These are phyloP conservation scores for Gloeostereum incarnatum DNA, from an alignment of 768 basidiomycete genomes.

Conservation along the genomic window DNA sequence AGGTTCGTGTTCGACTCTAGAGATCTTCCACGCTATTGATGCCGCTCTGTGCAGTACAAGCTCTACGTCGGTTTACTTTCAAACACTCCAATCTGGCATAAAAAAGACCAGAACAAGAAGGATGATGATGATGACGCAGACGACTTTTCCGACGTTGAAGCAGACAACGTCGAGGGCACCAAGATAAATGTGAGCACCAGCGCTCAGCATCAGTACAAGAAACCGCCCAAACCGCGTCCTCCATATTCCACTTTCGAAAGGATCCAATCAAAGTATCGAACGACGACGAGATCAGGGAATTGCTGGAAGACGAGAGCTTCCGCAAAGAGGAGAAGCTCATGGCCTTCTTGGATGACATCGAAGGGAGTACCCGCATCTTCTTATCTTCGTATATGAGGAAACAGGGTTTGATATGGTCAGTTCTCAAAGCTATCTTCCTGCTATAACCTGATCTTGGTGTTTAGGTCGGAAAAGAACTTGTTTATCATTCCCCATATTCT, in stretches of 20 bases:
- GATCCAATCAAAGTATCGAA: slow-evolving; percentile 20
- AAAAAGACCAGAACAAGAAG: slow-evolving; percentile 18
- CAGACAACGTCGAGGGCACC: slow-evolving; percentile 12
- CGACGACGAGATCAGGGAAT: slow-evolving; percentile 26
- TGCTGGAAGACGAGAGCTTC: slow-evolving; percentile 25
- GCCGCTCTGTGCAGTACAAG: slow-evolving; percentile 37
- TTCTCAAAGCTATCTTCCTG: slow-evolving; percentile 3
- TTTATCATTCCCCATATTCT: slow-evolving; percentile 42
- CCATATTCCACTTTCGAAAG: slow-evolving; percentile 29
- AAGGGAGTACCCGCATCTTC: slow-evolving; percentile 48
- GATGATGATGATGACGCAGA: slow-evolving; percentile 25
- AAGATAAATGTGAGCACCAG: slow-evolving; percentile 2
- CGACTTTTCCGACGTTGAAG: slow-evolving; percentile 17
- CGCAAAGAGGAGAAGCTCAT: slow-evolving; percentile 33
- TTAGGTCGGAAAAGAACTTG: slow-evolving; percentile 39
- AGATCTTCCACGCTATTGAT: slow-evolving; percentile 1
- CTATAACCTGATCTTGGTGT: slow-evolving; percentile 3
- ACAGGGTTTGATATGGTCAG: slow-evolving; percentile 65
- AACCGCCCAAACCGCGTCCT: slow-evolving; percentile 20
- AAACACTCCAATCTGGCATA: slow-evolving; percentile 30
- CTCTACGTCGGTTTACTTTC: slow-evolving; percentile 50
- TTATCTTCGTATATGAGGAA: slow-evolving; percentile 61
- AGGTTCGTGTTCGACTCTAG: slow-evolving; percentile 28
- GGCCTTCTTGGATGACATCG: slow-evolving; percentile 56
- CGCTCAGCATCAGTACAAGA: neutral